Evolutionary conservation across 202 grass and related monocot genomes (phyloP).

Genomic region (Schoenoplectus tabernaemontani): DNA sequence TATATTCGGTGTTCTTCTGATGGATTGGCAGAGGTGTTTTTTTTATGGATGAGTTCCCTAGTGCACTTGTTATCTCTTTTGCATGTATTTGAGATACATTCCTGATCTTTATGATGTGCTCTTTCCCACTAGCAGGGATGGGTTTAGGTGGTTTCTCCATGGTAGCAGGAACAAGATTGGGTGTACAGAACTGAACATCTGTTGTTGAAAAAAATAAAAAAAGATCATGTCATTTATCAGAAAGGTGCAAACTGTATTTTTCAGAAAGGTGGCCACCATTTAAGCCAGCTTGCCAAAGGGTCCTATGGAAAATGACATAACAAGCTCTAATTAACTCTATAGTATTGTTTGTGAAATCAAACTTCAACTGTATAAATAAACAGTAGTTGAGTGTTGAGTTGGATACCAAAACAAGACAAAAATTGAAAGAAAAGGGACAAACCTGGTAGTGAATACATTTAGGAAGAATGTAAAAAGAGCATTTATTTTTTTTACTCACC

Average conservation of each 20-base stretch:
- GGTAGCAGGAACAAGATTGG: constrained; percentile 31
- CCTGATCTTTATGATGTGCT: constrained; percentile 13
- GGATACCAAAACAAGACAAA: background rate
- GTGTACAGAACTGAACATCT: constrained; percentile 32
- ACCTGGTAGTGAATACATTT: background rate
- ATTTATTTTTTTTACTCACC: constrained; percentile 14
- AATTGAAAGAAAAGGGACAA: background rate
- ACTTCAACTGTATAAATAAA: background rate
- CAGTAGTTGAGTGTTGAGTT: background rate
- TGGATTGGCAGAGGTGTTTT: constrained; percentile 6
- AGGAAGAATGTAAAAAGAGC: background rate
- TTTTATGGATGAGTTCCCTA: constrained; percentile 1
- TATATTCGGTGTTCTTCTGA: constrained; percentile 33
- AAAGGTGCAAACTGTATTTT: background rate
- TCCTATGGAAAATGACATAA: background rate
- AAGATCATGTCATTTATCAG: background rate
- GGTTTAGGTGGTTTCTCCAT: too few relatives aligned
- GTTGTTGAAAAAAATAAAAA: constrained; percentile 12
- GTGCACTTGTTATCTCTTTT: constrained; percentile 21
- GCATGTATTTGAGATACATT: constrained; percentile 22
- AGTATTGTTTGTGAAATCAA: background rate
- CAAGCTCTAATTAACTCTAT: background rate
- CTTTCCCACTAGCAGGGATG: constrained; percentile 23
- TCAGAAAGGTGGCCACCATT: background rate
- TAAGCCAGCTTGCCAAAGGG: background rate